Base-by-base conservation (phyloP, 495 filamentous ascomycete genomes). In the Beverwykella pulmonaria region DNA sequence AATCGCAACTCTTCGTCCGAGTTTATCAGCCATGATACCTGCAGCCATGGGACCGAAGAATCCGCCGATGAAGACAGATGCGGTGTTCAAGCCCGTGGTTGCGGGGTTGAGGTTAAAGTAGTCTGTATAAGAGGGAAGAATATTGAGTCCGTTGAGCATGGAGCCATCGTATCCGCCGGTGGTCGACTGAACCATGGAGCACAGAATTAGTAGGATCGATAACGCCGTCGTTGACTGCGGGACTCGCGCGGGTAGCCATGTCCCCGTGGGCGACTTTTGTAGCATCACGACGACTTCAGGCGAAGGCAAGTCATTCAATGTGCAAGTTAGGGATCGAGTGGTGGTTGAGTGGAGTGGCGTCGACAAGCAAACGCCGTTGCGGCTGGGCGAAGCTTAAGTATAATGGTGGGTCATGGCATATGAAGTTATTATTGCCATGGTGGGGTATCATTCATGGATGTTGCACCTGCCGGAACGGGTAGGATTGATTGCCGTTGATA, bases 241-340 rank as follows among this genome's bases (percentile, higher is more conserved):
- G 34, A 82, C 80, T 75, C 78, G 81, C n/a, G 80, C 80, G n/a
- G 80, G 80, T 48, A 83, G 72, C 81, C 81, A 83, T 27, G 80
- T 83, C 10, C 80, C 80, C 4, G 80, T 82, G 9, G 55, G 46
- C 15, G 77, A 70, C 63, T 67, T 76, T 53, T 41, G 27, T n/a
- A 57, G 32, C 53, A 57, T 57, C 32, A 12, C 32, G 32, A 34
- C 5, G 12, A 34, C 12, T 34, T 19, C 32, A 34, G 32, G 32
- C 12, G 32, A 34, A 5, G 5, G 12, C 32, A 34, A 34, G 32
- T 12, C 12, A 12, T 34, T 34, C 32, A 12, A 34, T 34, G 32
- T 34, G 32, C 32, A 12, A 34, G 32, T 34, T 34, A 34, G 32
- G 32, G 32, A 34, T 34, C 6, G 12, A 12, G 32, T 34, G 32